Percentiles rank a stretch among this genome's conserved stretches.
phyloP scores from a whole-genome alignment of 2,329 filamentous ascomycete species.

The Colletotrichum sp. region DNA sequence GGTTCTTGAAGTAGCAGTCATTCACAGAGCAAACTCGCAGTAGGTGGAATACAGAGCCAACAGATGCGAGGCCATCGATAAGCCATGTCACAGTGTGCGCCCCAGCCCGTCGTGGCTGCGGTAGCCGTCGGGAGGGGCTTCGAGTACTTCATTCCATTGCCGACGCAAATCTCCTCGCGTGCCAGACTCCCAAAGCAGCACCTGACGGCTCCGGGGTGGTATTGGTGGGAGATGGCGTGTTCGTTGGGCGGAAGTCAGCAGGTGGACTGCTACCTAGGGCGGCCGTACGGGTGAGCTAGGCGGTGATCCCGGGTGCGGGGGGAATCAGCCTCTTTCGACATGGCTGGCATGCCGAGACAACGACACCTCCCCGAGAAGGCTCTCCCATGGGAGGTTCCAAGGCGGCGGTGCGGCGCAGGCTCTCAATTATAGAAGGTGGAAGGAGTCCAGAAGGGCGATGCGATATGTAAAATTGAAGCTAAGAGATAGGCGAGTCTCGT shows the following conservation, averaged over 20 bases:
- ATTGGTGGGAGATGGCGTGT: neutral
- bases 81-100: neutral
- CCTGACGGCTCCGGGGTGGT: neutral
- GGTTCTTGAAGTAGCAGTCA: neutral
- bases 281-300: neutral
- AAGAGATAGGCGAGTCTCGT: slow-evolving; percentile 9
- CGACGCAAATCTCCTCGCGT: neutral
- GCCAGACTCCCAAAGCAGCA: neutral
- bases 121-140: neutral
- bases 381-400: neutral
- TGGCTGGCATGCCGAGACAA: slow-evolving; percentile 16
- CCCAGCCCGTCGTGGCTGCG: neutral
- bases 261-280: neutral
- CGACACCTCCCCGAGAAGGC: slow-evolving; percentile 15
- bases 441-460: neutral
- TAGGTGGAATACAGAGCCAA: neutral
- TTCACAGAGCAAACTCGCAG: neutral
- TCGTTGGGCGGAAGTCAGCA: slow-evolving; percentile 1
- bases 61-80: neutral
- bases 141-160: neutral
- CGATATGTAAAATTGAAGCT: neutral
- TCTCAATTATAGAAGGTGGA: neutral
- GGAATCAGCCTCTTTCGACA: slow-evolving; percentile 10
- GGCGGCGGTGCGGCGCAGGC: neutral
- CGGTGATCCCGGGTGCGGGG: slow-evolving; percentile 10